Conservation (phyloP, 176 grass and related monocot genomes). For the Paspalum vaginatum region DNA sequence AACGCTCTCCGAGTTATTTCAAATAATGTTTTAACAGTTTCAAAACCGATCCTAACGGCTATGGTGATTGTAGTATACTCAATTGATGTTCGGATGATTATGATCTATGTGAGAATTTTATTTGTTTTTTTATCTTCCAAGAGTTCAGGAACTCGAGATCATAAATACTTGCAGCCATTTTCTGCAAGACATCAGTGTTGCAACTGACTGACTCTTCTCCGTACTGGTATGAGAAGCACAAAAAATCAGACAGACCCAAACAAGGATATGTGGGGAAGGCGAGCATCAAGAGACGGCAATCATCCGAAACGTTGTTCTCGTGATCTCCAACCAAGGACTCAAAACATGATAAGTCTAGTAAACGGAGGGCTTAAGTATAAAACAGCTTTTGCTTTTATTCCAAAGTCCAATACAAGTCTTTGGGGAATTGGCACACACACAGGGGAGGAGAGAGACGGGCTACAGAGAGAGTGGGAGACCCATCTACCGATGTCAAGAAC, state of each 20-base stretch:
- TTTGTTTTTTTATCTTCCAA: neutral
- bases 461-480: neutral
- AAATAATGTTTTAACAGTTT: no score
- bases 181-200: neutral
- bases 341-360: neutral
- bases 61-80: no score
- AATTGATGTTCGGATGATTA: no score
- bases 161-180: neutral
- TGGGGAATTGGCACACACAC: constrained; percentile 32
- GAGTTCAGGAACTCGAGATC: neutral
- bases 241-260: constrained; percentile 30
- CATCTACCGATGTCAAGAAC: constrained; percentile 48
- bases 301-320: neutral
- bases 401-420: constrained; percentile 55
- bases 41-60: no score
- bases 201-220: neutral
- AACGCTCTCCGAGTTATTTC: no score
- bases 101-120: no score
- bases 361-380: neutral
- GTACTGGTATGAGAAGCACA: constrained; percentile 2
- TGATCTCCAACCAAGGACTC: constrained; percentile 22
- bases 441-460: constrained; percentile 19
- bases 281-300: neutral
- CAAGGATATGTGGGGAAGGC: neutral
- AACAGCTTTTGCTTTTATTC: constrained; percentile 31